Conservation (phyloP, 768 basidiomycete genomes). For the Cystoderma amianthinum region DNA sequence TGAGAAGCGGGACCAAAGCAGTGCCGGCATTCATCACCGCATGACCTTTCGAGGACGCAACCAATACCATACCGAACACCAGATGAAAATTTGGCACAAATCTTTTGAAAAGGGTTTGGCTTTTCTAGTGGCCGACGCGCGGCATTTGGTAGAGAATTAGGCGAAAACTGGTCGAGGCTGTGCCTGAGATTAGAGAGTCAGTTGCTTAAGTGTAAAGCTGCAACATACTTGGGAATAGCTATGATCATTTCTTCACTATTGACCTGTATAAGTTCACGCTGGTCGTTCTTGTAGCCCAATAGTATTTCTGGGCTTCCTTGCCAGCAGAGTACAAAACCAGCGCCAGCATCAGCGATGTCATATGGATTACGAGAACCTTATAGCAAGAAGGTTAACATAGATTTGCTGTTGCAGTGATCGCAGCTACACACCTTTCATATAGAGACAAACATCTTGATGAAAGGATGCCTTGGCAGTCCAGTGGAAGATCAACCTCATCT, state of each 20-base stretch:
- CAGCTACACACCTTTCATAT: conserved; percentile 72
- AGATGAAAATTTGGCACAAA: conserved; percentile 77
- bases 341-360: conserved; percentile 56
- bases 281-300: conserved; percentile 63
- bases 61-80: conserved; percentile 88
- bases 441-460: conserved; percentile 61
- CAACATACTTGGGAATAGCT: conserved; percentile 81
- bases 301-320: conserved; percentile 64
- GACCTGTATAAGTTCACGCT: conserved; percentile 79
- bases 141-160: neutral
- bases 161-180: neutral
- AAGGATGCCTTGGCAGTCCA: conserved; percentile 72
- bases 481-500: conserved; percentile 78
- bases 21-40: conserved; percentile 55
- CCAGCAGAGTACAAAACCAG: conserved; percentile 87
- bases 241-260: conserved; percentile 74
- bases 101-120: conserved; percentile 44
- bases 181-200: neutral
- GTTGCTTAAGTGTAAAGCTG: too few species aligned
- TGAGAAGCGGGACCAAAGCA: conserved; percentile 62
- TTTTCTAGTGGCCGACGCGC: conserved; percentile 9
- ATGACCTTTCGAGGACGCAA: conserved; percentile 75
- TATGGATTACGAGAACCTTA: conserved; percentile 83
- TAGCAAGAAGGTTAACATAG: neutral
- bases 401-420: too few species aligned